phyloP scores from a whole-genome alignment of 2,329 filamentous ascomycete genomes.

The Apiospora phragmitis region DNA sequence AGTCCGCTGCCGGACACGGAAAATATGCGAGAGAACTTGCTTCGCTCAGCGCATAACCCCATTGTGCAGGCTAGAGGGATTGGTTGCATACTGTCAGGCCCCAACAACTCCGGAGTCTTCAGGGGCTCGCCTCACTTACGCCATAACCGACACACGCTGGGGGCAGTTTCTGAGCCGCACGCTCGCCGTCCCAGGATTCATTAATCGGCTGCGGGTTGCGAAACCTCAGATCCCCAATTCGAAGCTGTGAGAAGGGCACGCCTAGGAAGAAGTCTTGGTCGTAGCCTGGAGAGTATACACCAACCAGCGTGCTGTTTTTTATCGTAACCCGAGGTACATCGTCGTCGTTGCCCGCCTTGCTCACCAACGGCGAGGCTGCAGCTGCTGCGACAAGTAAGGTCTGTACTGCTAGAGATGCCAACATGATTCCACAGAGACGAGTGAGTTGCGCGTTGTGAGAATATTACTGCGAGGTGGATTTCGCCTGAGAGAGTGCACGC shows the following conservation, averaged over 20 bases:
- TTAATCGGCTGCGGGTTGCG: conserved; percentile 43
- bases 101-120: not conserved
- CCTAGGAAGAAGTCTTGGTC: conserved; percentile 47
- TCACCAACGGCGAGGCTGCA: not conserved
- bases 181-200: not conserved
- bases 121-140: not conserved
- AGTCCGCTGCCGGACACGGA: not conserved
- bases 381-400: not conserved
- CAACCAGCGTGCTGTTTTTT: not conserved
- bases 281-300: conserved; percentile 25
- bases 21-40: not conserved
- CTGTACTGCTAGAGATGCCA: not conserved
- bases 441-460: not conserved
- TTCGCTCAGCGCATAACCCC: not conserved
- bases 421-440: not conserved
- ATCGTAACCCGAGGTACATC: not conserved
- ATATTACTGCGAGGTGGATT: not conserved
- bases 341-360: not conserved
- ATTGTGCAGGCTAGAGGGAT: not conserved
- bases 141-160: not conserved
- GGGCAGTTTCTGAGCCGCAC: not conserved
- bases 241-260: conserved; percentile 52
- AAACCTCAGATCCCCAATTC: conserved; percentile 42
- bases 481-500: not conserved
- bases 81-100: not conserved